Evolutionary conservation across 768 basidiomycete species (phyloP).

Genomic region (Tulasnella sp.): DNA sequence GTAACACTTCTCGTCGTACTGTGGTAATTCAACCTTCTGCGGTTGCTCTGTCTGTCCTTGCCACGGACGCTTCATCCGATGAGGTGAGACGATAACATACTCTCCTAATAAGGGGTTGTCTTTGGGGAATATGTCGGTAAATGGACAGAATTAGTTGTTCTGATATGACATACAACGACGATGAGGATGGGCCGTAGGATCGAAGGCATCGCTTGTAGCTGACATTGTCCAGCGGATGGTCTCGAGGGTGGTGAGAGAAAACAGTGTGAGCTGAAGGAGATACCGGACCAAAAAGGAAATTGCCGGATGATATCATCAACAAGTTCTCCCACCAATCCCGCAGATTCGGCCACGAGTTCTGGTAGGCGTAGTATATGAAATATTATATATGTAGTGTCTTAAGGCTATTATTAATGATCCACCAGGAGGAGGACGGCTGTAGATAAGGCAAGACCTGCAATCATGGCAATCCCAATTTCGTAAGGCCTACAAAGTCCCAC

Average conservation of each 20-base stretch:
- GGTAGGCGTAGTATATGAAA: background rate
- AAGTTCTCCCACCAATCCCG: background rate
- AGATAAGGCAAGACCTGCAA: conserved; percentile 2
- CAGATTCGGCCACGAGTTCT: background rate
- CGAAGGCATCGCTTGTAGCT: conserved; percentile 40
- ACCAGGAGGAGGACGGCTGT: conserved; percentile 15
- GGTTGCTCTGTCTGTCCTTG: conserved; percentile 76
- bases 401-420: background rate
- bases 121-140: conserved; percentile 34
- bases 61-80: conserved; percentile 90
- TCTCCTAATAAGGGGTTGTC: conserved; percentile 78
- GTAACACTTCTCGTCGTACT: conserved; percentile 72
- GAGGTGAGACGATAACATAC: conserved; percentile 80
- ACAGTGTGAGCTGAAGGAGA: background rate
- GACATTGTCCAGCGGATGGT: background rate
- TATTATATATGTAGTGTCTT: background rate
- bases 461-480: background rate
- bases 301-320: background rate
- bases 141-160: background rate
- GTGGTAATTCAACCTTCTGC: conserved; percentile 49
- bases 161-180: conserved; percentile 53
- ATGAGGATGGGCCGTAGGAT: conserved; percentile 62
- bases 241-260: background rate
- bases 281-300: background rate
- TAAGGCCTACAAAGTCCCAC: background rate